Conservation (phyloP, 2,329 filamentous ascomycete genomes). For the Zasmidium cellare region DNA sequence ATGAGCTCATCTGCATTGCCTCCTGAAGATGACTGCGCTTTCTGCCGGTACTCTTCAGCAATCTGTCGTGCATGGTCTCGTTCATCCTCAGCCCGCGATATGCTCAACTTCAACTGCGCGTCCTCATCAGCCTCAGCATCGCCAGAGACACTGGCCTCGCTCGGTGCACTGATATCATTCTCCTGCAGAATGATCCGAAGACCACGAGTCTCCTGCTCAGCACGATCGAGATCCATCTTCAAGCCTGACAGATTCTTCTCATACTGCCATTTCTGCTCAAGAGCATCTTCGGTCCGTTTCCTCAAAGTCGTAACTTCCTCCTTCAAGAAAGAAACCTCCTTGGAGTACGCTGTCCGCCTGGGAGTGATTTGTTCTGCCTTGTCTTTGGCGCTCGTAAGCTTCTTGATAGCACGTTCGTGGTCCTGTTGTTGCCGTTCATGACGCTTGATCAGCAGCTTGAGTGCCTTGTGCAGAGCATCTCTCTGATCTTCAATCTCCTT, state of each 20-base stretch:
- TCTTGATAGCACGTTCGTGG: conserved; percentile 75
- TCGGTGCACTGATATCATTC: conserved; percentile 76
- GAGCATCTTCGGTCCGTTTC: conserved; percentile 84
- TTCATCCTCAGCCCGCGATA: conserved; percentile 69
- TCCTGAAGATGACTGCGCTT: conserved; percentile 57
- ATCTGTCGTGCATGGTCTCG: conserved; percentile 71
- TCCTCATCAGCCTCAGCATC: conserved; percentile 29
- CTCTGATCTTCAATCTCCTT: conserved; percentile 94
- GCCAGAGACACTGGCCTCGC: conserved; percentile 41
- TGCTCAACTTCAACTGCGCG: conserved; percentile 61
- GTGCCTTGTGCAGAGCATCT: conserved; percentile 83
- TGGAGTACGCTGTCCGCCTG: conserved; percentile 76
- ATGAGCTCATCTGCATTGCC: conserved; percentile 60
- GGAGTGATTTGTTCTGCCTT: conserved; percentile 67
- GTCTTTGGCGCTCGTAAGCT: conserved; percentile 76
- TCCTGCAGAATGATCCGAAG: conserved; percentile 76
- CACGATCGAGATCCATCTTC: conserved; percentile 95
- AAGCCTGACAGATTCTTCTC: conserved; percentile 85
- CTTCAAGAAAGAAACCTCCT: conserved; percentile 75
- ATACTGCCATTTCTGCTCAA: conserved; percentile 94
- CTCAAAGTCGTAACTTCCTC: conserved; percentile 83
- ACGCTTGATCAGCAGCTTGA: conserved; percentile 81
- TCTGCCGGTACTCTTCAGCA: conserved; percentile 60
- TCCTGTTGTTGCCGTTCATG: conserved; percentile 83
- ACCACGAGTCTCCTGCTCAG: conserved; percentile 88